Conservation (phyloP, 2,329 filamentous ascomycete genomes). For the Aspergillus pseudonomiae region DNA sequence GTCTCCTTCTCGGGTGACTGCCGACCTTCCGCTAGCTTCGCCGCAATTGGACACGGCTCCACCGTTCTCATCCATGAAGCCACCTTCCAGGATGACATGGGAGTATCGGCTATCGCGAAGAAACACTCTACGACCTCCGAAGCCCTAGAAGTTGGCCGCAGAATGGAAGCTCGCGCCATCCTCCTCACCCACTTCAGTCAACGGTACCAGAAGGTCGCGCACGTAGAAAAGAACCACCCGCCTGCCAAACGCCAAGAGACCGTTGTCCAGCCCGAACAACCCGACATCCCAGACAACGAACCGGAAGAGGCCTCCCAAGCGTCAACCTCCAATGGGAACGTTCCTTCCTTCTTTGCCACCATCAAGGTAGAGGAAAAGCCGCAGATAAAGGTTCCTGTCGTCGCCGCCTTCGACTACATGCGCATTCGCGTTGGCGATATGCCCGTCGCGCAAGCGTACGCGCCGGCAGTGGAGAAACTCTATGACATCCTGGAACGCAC, state of each 20-base stretch:
- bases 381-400: constrained; percentile 41
- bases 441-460: constrained; percentile 58
- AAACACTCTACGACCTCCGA: constrained; percentile 88
- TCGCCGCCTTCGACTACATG: constrained; percentile 67
- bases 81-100: constrained; percentile 87
- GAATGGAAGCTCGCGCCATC: constrained; percentile 78
- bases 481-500: constrained; percentile 47
- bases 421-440: constrained; percentile 63
- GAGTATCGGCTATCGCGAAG: constrained; percentile 78
- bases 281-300: constrained; percentile 34
- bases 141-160: constrained; percentile 73
- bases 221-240: constrained; percentile 41
- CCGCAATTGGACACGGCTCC: constrained; percentile 68
- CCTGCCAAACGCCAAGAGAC: constrained; percentile 13
- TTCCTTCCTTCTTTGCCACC: background rate
- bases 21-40: constrained; percentile 73
- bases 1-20: constrained; percentile 95
- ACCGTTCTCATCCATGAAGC: constrained; percentile 93
- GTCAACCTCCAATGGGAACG: background rate
- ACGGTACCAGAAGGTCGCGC: constrained; percentile 77
- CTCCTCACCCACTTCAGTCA: constrained; percentile 95
- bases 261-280: constrained; percentile 13
- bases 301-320: constrained; percentile 17
- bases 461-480: constrained; percentile 58
- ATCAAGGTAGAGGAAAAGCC: background rate